These are phyloP conservation scores for Neoboletus magnificus DNA, from an alignment of 768 basidiomycete species.

Conservation along the genomic window DNA sequence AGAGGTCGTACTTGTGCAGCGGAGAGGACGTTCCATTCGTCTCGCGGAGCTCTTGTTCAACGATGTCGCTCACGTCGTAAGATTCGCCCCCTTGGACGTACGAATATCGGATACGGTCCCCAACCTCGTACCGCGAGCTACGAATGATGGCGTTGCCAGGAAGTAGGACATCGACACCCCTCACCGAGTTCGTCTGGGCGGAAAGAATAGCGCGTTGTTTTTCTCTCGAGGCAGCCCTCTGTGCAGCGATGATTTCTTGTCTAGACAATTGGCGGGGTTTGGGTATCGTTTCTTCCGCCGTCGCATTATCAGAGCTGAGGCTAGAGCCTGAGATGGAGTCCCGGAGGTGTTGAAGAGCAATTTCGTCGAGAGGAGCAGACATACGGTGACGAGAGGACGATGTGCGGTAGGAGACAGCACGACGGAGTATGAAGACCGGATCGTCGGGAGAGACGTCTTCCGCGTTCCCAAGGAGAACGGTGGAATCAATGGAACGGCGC, in stretches of 20 bases:
- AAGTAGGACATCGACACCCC: slow-evolving; percentile 86
- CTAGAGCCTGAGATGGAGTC: slow-evolving; percentile 62
- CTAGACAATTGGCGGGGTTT: slow-evolving; percentile 51
- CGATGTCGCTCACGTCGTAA: slow-evolving; percentile 89
- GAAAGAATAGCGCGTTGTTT: slow-evolving; percentile 84
- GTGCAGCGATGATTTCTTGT: slow-evolving; percentile 91
- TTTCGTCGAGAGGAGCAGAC: slow-evolving; percentile 79
- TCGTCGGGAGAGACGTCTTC: slow-evolving; percentile 82
- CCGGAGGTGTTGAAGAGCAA: slow-evolving; percentile 69
- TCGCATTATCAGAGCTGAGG: slow-evolving; percentile 43
- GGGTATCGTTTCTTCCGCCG: slow-evolving; percentile 29
- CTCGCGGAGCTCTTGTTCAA: slow-evolving; percentile 85
- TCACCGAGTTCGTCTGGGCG: slow-evolving; percentile 77
- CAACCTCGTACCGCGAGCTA: slow-evolving; percentile 69
- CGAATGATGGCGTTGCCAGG: slow-evolving; percentile 84
- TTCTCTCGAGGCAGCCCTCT: slow-evolving; percentile 80
- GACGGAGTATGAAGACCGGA: slow-evolving; percentile 86
- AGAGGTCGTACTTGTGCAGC: slow-evolving; percentile 50
- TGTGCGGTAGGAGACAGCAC: slow-evolving; percentile 70
- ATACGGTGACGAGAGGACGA: slow-evolving; percentile 67
- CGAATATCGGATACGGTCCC: slow-evolving; percentile 84
- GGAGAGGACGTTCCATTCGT: slow-evolving; percentile 32
- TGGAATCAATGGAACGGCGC: slow-evolving; percentile 84
- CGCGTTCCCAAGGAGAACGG: slow-evolving; percentile 60
- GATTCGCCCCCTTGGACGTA: slow-evolving; percentile 93